A percentile compares a stretch with the other conserved stretches of the same genome.
phyloP scores from a whole-genome alignment of 768 basidiomycete genomes.

The Lactifluus rugatus region DNA sequence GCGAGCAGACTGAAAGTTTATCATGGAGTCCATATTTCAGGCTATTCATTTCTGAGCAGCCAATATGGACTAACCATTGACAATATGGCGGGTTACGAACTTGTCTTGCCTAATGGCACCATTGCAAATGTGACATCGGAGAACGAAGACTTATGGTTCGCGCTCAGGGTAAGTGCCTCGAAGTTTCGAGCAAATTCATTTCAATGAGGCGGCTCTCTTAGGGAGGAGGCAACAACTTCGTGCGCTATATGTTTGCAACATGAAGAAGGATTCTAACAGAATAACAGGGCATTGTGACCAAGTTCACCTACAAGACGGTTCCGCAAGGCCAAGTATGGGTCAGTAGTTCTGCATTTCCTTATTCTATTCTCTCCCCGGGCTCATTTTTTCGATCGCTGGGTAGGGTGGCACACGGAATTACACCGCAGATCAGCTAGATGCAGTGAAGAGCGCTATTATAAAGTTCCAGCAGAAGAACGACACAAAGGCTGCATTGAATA shows the following conservation, averaged over 20 bases:
- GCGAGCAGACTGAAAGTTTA: not conserved
- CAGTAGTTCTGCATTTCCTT: too few species aligned
- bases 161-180: constrained; percentile 1
- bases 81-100: constrained; percentile 24
- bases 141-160: constrained; percentile 12
- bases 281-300: constrained; percentile 3
- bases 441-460: not conserved
- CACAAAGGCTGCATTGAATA: not conserved
- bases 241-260: not conserved
- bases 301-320: constrained; percentile 8
- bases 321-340: not conserved
- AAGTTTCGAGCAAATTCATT: not conserved
- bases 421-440: not conserved
- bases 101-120: constrained; percentile 27
- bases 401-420: not conserved
- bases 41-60: constrained; percentile 23
- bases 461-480: constrained; percentile 7
- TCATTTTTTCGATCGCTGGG: not conserved
- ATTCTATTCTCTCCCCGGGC: not conserved
- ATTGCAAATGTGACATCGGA: constrained; percentile 2
- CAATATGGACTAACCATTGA: constrained; percentile 25
- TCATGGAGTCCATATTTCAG: constrained; percentile 1
- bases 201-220: not conserved
- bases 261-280: too few species aligned
- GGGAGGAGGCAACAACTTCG: constrained; percentile 16